A percentile compares a stretch with the other conserved stretches of the same genome.
Evolutionary conservation across 1,284 basidiomycete genomes (phyloP).

Genomic region (Apiotrichum veenhuisii): DNA sequence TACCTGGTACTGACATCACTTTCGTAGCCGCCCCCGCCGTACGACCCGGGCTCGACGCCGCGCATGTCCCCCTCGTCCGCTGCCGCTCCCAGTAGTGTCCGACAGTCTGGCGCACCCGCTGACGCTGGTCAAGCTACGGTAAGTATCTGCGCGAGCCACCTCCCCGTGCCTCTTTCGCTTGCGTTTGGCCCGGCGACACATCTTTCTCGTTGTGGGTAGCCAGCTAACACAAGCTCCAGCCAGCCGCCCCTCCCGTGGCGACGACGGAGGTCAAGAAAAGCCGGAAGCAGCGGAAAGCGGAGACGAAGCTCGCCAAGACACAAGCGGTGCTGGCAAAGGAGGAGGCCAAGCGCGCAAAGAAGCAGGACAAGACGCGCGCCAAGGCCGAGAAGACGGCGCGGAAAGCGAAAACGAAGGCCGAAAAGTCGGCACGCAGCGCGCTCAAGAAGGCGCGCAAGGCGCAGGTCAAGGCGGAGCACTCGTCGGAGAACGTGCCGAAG

Average conservation of each 20-base stretch:
- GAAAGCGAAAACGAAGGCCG: conserved; percentile 13
- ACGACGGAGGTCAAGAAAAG: background rate
- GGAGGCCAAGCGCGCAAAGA: background rate
- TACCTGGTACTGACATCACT: too few relatives aligned
- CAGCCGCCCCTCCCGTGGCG: background rate
- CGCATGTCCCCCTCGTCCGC: too few relatives aligned
- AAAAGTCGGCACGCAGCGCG: conserved; percentile 11
- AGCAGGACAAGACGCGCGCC: background rate
- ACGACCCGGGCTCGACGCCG: too few relatives aligned
- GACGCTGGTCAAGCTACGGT: too few relatives aligned
- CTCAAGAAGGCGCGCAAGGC: conserved; percentile 5
- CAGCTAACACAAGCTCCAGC: background rate
- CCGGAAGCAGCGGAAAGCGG: conserved; percentile 3
- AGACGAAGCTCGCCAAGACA: background rate
- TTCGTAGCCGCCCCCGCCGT: too few relatives aligned
- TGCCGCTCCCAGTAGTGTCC: too few relatives aligned
- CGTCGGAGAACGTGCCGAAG: background rate
- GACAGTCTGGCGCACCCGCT: too few relatives aligned
- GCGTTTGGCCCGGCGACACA: too few relatives aligned
- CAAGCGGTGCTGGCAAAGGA: too few relatives aligned
- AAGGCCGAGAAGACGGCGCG: background rate
- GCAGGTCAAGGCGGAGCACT: background rate
- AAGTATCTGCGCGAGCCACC: too few relatives aligned
- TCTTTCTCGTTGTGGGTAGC: too few relatives aligned
- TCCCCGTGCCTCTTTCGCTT: too few relatives aligned